Evolutionary conservation across 805 yeast genomes (phyloP).

Genomic region (Isabelozyma gotoi): DNA sequence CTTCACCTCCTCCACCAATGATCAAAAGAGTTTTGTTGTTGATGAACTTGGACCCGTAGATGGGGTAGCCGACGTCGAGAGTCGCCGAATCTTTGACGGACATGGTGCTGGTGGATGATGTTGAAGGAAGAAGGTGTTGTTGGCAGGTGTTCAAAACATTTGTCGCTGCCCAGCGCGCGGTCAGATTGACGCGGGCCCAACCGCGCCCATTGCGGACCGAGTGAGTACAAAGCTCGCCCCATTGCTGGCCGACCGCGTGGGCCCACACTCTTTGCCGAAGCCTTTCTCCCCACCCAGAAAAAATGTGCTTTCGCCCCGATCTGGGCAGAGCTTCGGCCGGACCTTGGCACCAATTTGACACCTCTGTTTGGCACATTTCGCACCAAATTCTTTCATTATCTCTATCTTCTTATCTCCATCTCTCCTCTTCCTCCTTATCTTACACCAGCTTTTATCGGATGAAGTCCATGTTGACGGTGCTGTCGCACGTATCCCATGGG

Average conservation of each 20-base stretch:
- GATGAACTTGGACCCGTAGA: conserved; percentile 75
- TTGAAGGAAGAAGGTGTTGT: neutral
- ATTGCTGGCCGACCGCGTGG: neutral
- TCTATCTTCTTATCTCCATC: neutral
- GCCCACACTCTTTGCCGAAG: neutral
- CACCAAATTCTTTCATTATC: neutral
- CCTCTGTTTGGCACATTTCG: neutral
- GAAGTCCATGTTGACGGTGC: conserved; percentile 49
- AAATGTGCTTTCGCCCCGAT: too few species aligned
- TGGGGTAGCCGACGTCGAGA: conserved; percentile 65
- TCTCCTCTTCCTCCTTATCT: neutral
- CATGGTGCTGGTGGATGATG: conserved; percentile 14
- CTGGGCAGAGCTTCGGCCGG: neutral
- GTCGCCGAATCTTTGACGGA: conserved; percentile 34
- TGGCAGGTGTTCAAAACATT: neutral
- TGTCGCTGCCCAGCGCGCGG: neutral
- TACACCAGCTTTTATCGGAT: conserved; percentile 1
- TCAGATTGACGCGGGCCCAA: too few species aligned
- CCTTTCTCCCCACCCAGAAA: too few species aligned
- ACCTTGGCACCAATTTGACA: too few species aligned
- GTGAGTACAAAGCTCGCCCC: too few species aligned
- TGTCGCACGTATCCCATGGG: conserved; percentile 73
- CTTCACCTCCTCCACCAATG: conserved; percentile 97
- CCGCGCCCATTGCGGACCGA: neutral
- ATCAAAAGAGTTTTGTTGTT: conserved; percentile 60